Evolutionary conservation across 768 basidiomycete species (phyloP).

Genomic region (Mycena leptocephala): DNA sequence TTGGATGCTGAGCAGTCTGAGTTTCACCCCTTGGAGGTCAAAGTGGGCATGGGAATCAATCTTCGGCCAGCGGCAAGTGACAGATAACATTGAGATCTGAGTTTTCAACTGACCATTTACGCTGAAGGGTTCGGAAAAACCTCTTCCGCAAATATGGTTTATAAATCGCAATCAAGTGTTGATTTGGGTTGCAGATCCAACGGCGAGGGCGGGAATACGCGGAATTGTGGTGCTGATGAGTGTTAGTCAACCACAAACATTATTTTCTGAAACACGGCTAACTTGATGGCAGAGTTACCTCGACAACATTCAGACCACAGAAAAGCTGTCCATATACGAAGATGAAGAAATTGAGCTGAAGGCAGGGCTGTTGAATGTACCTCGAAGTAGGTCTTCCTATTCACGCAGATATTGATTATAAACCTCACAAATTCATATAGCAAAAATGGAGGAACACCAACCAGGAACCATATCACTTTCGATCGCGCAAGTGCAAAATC

Average conservation of each 20-base stretch:
- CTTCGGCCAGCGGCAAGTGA: background rate
- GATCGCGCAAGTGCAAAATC: background rate
- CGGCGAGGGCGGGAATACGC: background rate
- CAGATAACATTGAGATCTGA: background rate
- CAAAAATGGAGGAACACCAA: background rate
- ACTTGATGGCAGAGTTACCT: background rate
- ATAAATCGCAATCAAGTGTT: constrained; percentile 10
- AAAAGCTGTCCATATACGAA: background rate
- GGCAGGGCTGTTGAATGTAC: background rate
- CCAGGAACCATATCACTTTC: constrained; percentile 3
- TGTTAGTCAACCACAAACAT: background rate
- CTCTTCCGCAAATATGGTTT: constrained; percentile 7
- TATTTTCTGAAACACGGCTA: background rate
- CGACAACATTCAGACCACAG: background rate
- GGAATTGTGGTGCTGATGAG: constrained; percentile 12
- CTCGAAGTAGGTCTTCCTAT: background rate
- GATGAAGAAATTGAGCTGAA: background rate
- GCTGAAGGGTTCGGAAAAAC: background rate
- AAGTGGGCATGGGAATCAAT: constrained; percentile 21
- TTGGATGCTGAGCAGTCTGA: background rate
- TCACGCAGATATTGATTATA: background rate
- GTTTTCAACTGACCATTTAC: background rate
- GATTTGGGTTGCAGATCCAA: constrained; percentile 10
- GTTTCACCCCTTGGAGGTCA: background rate
- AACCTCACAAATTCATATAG: background rate